Base-by-base conservation (phyloP, 192 early-diverging fungal genomes). In the Dispira simplex region DNA sequence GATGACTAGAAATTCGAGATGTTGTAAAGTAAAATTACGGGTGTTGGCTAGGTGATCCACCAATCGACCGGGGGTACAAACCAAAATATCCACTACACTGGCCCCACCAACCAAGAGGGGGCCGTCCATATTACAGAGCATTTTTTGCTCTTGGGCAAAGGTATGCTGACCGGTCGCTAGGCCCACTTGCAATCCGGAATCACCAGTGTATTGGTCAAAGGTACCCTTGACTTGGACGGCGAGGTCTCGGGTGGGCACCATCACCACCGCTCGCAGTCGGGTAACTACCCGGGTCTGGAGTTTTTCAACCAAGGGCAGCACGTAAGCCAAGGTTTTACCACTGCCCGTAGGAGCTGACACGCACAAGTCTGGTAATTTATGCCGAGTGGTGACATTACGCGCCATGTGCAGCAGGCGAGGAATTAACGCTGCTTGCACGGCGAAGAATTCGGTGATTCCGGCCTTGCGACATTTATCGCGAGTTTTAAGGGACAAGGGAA, bases 271-370 rank as follows among this genome's bases (percentile, higher is more conserved):
- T 6, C 95, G 79, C 46, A 97, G 74, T 43, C 94, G 80, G 8
- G 84, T 81, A 5, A 95, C 81, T 23, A 88, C 70, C 16, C 95
- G 81, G 44, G 72, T 68, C 11, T 83, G 79, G 20, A 98, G 71
- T 54, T 85, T 81, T 70, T 88, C 91, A 26, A 97, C 80, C 62
- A 98, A 90, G 1, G 96, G 96, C 18, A 98, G 67, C 8, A 92
- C 93, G 78, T 93, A 98, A 0, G 94, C 92, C 45, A 98, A 72
- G 2, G 96, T 98, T 70, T 98, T 98, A 25, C 96, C 96, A 55
- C 86, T 90, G 39, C 96, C 96, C 0, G 96, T 98, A 0, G 94
- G 88, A 20, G 93, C 90, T 11, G 93, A 93, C 16, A 98, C 92
- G 66, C 92, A 93, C 25, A 98, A 67, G 68, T 96, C 93, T 21